Evolutionary conservation across 495 filamentous ascomycete species (phyloP).

Genomic region (Bathelium albidoporum): DNA sequence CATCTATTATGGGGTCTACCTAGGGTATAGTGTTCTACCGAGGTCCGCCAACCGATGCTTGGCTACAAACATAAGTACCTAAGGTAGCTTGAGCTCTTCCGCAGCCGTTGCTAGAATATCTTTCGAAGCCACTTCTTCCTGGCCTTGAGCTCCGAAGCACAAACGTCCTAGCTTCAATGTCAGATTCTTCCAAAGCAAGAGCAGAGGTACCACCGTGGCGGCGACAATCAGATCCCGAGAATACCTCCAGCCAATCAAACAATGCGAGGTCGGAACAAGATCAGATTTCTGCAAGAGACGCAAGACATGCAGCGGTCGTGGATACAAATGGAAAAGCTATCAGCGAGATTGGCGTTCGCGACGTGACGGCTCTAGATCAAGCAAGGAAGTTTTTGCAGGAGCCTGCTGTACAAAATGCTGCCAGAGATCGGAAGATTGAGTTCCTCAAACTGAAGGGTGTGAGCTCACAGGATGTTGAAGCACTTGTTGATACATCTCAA

Average conservation of each 20-base stretch:
- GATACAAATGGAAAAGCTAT: background rate
- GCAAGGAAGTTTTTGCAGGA: constrained; percentile 73
- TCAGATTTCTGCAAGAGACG: background rate
- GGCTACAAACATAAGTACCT: no score
- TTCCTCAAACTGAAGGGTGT: constrained; percentile 79
- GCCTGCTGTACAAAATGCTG: constrained; percentile 58
- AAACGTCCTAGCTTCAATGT: background rate
- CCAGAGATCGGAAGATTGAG: constrained; percentile 59
- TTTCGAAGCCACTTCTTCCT: background rate
- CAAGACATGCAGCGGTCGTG: background rate
- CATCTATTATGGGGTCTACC: background rate
- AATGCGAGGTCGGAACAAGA: background rate
- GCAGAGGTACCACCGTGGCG: constrained; percentile 41
- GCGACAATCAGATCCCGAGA: constrained; percentile 3
- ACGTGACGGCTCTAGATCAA: constrained; percentile 46
- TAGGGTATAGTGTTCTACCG: no score
- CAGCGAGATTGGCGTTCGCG: background rate
- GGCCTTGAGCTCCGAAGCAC: background rate
- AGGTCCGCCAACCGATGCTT: no score
- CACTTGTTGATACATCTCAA: constrained; percentile 28
- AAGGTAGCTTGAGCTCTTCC: background rate
- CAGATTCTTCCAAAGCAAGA: constrained; percentile 2
- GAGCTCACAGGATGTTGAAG: constrained; percentile 53
- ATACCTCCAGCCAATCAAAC: background rate
- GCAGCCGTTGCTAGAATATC: no score